Conservation (phyloP, 1,139 yeast genomes). For the Nematodospora anomalae region DNA sequence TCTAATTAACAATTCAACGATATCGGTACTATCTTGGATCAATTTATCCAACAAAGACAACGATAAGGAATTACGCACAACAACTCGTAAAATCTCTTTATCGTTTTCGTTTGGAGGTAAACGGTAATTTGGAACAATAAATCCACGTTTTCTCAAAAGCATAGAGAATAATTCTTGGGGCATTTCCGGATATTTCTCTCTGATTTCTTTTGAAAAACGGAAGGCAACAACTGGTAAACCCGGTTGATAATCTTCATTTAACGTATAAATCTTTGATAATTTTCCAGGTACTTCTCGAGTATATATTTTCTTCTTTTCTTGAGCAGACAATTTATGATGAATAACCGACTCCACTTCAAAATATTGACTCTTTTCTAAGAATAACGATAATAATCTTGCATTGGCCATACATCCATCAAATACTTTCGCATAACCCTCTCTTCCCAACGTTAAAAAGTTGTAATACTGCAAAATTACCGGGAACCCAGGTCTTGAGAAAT, state of each 20-base stretch:
- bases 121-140: slow-evolving; percentile 88
- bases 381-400: slow-evolving; percentile 66
- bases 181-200: slow-evolving; percentile 65
- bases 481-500: slow-evolving; percentile 91
- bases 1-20: slow-evolving; percentile 53
- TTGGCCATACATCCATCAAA: slow-evolving; percentile 66
- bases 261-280: slow-evolving; percentile 9
- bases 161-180: slow-evolving; percentile 82
- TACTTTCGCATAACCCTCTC: slow-evolving; percentile 62
- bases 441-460: slow-evolving; percentile 71
- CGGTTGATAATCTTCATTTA: slow-evolving; percentile 52
- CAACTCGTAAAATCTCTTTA: slow-evolving; percentile 78
- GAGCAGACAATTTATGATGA: slow-evolving; percentile 50
- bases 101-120: slow-evolving; percentile 61
- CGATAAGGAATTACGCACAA: slow-evolving; percentile 71
- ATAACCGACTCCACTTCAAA: slow-evolving; percentile 78
- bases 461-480: slow-evolving; percentile 87
- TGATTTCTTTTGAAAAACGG: slow-evolving; percentile 61
- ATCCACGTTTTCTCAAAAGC: slow-evolving; percentile 76
- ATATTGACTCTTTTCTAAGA: slow-evolving; percentile 63
- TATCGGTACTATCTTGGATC: slow-evolving; percentile 61
- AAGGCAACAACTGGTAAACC: slow-evolving; percentile 93
- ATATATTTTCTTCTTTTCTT: slow-evolving; percentile 21
- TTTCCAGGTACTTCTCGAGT: slow-evolving; percentile 17
- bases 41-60: slow-evolving; percentile 72